Conservation (phyloP, 2,329 filamentous ascomycete species). For the Monosporascus sp. region DNA sequence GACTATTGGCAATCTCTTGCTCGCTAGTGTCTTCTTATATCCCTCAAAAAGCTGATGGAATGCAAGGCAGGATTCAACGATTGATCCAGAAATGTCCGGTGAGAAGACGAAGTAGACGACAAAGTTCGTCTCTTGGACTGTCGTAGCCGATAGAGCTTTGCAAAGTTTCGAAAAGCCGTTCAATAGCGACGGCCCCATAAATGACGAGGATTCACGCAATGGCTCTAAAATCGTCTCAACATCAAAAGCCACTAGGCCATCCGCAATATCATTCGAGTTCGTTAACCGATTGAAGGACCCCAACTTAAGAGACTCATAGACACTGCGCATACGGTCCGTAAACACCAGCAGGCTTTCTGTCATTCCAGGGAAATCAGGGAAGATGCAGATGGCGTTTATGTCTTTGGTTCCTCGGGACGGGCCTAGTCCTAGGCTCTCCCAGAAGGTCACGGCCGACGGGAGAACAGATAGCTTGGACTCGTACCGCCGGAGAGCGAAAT, state of each 20-base stretch:
- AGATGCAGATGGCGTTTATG: constrained; percentile 64
- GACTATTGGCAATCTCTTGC: constrained; percentile 39
- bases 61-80: constrained; percentile 66
- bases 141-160: constrained; percentile 38
- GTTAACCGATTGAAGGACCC: constrained; percentile 56
- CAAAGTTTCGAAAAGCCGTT: constrained; percentile 46
- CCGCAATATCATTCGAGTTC: constrained; percentile 35
- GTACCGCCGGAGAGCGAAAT: constrained; percentile 66
- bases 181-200: constrained; percentile 39
- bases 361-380: constrained; percentile 61
- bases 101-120: constrained; percentile 75
- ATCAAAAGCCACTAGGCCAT: constrained; percentile 46
- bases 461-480: constrained; percentile 67
- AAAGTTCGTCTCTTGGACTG: constrained; percentile 51
- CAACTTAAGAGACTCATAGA: constrained; percentile 70
- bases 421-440: constrained; percentile 73
- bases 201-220: constrained; percentile 36
- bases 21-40: constrained; percentile 47
- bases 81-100: constrained; percentile 53
- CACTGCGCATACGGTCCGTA: constrained; percentile 60
- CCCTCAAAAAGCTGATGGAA: constrained; percentile 69
- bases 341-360: constrained; percentile 57
- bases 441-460: constrained; percentile 70
- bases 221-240: constrained; percentile 37
- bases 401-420: constrained; percentile 69